Evolutionary conservation across 2,329 filamentous ascomycete species (phyloP).

Genomic region (Exophiala phaeomuriformis): DNA sequence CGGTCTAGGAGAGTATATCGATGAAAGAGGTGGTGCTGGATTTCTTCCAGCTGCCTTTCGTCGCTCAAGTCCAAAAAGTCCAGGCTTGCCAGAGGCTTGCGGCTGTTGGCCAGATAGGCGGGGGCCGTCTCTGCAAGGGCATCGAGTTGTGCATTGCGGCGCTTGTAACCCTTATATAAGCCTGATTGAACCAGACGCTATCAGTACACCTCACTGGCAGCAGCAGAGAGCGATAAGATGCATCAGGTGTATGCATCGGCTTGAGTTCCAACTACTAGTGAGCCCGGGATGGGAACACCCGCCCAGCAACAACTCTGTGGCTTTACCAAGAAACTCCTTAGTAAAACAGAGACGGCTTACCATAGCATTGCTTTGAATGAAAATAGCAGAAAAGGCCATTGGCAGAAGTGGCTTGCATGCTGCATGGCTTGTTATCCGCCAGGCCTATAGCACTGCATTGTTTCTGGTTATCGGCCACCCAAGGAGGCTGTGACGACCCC

Average conservation of each 20-base stretch:
- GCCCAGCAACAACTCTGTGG: too few species aligned
- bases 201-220: too few species aligned
- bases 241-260: too few species aligned
- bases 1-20: constrained; percentile 35
- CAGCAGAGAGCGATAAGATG: too few species aligned
- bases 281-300: too few species aligned
- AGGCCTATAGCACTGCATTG: not conserved
- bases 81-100: constrained; percentile 35
- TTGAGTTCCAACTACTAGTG: too few species aligned
- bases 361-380: constrained; percentile 39
- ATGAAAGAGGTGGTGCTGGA: constrained; percentile 37
- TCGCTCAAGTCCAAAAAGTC: constrained; percentile 36
- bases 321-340: too few species aligned
- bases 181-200: too few species aligned
- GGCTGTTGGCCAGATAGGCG: constrained; percentile 33
- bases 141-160: constrained; percentile 39
- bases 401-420: constrained; percentile 34
- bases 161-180: too few species aligned
- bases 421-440: constrained; percentile 27
- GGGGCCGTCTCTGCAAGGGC: constrained; percentile 22
- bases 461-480: not conserved
- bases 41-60: constrained; percentile 27
- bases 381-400: constrained; percentile 40
- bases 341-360: constrained; percentile 27
- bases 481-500: too few species aligned